phyloP scores from a whole-genome alignment of 2,329 filamentous ascomycete species.

The Sphaerulina populicola region DNA sequence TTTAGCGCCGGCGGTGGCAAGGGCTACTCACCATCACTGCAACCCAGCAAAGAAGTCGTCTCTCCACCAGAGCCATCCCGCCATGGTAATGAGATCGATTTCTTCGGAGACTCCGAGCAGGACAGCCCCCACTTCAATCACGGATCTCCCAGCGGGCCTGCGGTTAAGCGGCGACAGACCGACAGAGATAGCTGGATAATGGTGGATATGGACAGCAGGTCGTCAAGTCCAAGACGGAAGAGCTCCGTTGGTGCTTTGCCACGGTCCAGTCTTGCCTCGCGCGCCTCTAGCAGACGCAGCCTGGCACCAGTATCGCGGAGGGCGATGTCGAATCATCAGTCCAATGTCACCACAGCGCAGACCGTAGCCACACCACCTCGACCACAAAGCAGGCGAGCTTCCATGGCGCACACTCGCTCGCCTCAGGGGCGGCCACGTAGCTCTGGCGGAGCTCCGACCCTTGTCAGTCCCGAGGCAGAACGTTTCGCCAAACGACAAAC shows the following conservation, averaged over 20 bases:
- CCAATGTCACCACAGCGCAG: conserved; percentile 34
- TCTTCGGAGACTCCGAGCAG: conserved; percentile 39
- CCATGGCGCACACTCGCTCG: conserved; percentile 47
- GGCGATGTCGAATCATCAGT: conserved; percentile 24
- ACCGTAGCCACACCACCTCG: conserved; percentile 1
- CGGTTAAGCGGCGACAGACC: conserved; percentile 41
- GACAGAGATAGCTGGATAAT: conserved; percentile 44
- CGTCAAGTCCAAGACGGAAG: conserved; percentile 33
- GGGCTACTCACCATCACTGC: conserved; percentile 46
- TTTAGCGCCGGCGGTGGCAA: conserved; percentile 79
- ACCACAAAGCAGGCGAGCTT: conserved; percentile 42
- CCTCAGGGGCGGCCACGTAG: conserved; percentile 22
- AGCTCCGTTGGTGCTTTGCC: conserved; percentile 27
- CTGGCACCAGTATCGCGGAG: conserved; percentile 38
- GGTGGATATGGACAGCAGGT: conserved; percentile 49
- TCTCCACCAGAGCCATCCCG: conserved; percentile 47
- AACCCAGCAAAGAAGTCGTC: conserved; percentile 22
- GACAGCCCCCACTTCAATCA: conserved; percentile 36
- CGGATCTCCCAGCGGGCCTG: conserved; percentile 17
- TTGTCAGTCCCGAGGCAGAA: conserved; percentile 57
- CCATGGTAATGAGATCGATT: conserved; percentile 43
- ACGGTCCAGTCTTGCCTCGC: conserved; percentile 22
- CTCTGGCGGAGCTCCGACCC: conserved; percentile 5
- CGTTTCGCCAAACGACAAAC: conserved; percentile 62
- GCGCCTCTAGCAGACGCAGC: conserved; percentile 32